phyloP scores from a whole-genome alignment of 2,329 filamentous ascomycete genomes.

The Trichophyton mentagrophytes region DNA sequence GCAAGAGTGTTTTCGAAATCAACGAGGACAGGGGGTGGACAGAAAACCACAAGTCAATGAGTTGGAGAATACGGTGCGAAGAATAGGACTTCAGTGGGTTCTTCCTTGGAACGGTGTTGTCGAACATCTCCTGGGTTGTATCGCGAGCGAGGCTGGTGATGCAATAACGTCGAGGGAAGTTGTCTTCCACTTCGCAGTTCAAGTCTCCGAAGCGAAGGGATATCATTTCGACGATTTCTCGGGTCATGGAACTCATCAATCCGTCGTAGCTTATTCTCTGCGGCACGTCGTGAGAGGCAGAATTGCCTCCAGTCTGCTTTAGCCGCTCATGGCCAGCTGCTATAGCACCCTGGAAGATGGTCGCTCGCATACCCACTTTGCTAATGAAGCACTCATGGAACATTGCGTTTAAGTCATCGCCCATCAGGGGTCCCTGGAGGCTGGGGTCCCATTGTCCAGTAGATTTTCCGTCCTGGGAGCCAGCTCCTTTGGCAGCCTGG shows the following conservation, averaged over 20 bases:
- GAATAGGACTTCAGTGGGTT: slow-evolving; percentile 10
- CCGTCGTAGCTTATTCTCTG: slow-evolving; percentile 9
- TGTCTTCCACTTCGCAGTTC: slow-evolving; percentile 6
- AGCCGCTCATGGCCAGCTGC: slow-evolving; percentile 6
- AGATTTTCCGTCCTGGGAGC: background rate
- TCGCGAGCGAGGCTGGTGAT: slow-evolving; percentile 9
- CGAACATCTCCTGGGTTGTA: slow-evolving; percentile 7
- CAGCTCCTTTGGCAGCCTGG: background rate
- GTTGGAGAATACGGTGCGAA: slow-evolving; percentile 8
- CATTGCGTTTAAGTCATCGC: slow-evolving; percentile 7
- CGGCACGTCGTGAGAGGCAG: background rate
- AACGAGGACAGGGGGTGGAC: slow-evolving; percentile 7
- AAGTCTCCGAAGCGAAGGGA: slow-evolving; percentile 9
- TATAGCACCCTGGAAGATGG: slow-evolving; percentile 6
- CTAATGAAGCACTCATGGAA: slow-evolving; percentile 7
- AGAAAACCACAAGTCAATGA: slow-evolving; percentile 10
- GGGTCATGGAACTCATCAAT: slow-evolving; percentile 7
- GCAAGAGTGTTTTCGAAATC: slow-evolving; percentile 8
- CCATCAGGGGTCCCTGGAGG: slow-evolving; percentile 6
- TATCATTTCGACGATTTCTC: slow-evolving; percentile 10
- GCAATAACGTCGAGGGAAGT: slow-evolving; percentile 7
- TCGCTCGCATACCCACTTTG: slow-evolving; percentile 4
- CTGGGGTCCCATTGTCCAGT: background rate
- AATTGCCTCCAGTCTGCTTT: background rate
- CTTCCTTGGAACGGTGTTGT: slow-evolving; percentile 3